Percentiles rank a stretch among this genome's conserved stretches.
These are phyloP conservation scores for Entamoeba histolytica DNA, from an alignment of 208 protist species.

Conservation along the genomic window DNA sequence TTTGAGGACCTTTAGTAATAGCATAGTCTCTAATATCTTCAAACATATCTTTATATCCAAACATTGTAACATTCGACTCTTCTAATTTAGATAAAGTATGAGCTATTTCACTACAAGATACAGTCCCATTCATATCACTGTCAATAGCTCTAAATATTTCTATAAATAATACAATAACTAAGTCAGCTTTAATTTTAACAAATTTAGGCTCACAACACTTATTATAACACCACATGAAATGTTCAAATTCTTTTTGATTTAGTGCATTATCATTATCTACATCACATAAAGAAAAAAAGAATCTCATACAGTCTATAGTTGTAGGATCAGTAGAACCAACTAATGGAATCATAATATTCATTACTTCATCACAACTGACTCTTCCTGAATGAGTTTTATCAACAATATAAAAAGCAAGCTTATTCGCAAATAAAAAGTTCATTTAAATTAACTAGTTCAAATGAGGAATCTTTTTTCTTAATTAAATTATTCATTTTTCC, in stretches of 20 bases:
- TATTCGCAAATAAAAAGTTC: not conserved
- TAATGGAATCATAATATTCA: not conserved
- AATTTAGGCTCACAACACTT: not conserved
- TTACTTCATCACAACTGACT: not conserved
- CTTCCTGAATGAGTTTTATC: not conserved
- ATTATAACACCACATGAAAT: not conserved
- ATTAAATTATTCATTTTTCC: too few species aligned
- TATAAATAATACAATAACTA: not conserved
- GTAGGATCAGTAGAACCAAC: not conserved
- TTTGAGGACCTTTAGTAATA: not conserved
- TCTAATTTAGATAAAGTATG: not conserved
- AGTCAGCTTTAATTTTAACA: not conserved
- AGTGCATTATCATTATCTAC: not conserved
- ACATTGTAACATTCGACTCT: not conserved
- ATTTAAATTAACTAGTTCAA: not conserved
- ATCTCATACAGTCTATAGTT: not conserved
- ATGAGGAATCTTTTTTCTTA: too few species aligned
- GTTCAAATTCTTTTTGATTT: not conserved
- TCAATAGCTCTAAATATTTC: not conserved
- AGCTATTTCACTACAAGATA: not conserved
- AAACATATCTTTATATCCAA: not conserved
- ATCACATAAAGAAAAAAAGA: not conserved
- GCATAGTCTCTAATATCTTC: not conserved
- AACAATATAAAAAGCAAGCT: not conserved
- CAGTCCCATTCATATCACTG: not conserved